Evolutionary conservation across 805 yeast species (phyloP).

Genomic region (Sugiyamaella valdiviana): DNA sequence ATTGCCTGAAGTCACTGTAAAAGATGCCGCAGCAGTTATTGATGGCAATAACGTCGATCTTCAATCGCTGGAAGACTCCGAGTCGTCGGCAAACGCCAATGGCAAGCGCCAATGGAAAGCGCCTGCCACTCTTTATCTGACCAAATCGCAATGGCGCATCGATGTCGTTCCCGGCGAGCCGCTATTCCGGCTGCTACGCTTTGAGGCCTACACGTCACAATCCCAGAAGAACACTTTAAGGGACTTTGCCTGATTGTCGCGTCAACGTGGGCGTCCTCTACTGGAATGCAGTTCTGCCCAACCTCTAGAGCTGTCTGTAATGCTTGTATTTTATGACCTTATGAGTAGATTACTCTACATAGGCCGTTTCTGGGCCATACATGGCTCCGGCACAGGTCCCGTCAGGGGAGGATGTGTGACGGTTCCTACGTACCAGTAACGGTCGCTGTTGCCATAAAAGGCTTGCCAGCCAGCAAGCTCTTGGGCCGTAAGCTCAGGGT

Average conservation of each 20-base stretch:
- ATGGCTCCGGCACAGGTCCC: conserved; percentile 49
- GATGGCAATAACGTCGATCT: conserved; percentile 8
- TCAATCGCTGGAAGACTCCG: not conserved
- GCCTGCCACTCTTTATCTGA: conserved; percentile 1
- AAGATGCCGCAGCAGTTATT: conserved; percentile 4
- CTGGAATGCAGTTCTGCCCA: not conserved
- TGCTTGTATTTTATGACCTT: not conserved
- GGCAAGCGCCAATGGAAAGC: conserved; percentile 1
- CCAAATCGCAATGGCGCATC: conserved; percentile 16
- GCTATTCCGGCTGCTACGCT: conserved; percentile 4
- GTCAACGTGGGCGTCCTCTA: no score
- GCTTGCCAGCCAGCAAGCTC: conserved; percentile 48
- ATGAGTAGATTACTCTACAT: not conserved
- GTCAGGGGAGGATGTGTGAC: conserved; percentile 41
- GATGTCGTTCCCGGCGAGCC: not conserved
- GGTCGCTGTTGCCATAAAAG: conserved; percentile 40
- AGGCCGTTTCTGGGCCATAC: conserved; percentile 26
- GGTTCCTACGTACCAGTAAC: conserved; percentile 59
- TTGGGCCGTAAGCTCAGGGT: conserved; percentile 34
- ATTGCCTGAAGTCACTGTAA: not conserved
- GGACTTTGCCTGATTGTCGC: conserved; percentile 8
- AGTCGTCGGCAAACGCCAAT: not conserved
- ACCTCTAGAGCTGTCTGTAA: not conserved
- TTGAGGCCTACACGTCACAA: conserved; percentile 10
- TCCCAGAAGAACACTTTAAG: conserved; percentile 7